Evolutionary conservation across 352 stramenopile species (phyloP).

Genomic region (Aphanomyces invadans): DNA sequence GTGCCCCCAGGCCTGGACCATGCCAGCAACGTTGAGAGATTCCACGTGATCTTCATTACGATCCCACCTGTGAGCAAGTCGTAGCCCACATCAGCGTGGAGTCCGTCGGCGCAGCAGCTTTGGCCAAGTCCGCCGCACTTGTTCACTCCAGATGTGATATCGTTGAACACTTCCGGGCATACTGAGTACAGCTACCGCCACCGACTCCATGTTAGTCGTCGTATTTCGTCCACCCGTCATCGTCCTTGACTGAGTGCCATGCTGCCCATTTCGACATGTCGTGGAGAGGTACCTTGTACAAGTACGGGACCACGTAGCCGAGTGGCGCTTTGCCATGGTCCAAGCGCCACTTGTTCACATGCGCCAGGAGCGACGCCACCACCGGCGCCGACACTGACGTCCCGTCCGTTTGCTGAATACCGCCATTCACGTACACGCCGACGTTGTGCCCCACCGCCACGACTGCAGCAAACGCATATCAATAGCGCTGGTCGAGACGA

Average conservation of each 20-base stretch:
- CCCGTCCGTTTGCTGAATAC: conserved; percentile 48
- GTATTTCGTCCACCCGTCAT: too few species aligned
- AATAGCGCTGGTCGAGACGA: background rate
- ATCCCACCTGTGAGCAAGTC: conserved; percentile 42
- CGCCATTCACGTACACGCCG: conserved; percentile 48
- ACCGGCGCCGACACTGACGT: conserved; percentile 68
- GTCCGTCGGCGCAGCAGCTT: conserved; percentile 43
- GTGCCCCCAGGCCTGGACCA: conserved; percentile 37
- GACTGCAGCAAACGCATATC: conserved; percentile 31
- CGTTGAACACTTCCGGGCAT: conserved; percentile 60
- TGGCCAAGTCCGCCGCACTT: conserved; percentile 41
- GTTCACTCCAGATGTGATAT: conserved; percentile 57
- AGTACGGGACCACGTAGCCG: conserved; percentile 61
- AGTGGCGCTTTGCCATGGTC: conserved; percentile 34
- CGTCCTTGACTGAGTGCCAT: background rate
- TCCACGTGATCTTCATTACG: too few species aligned
- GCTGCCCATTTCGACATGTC: background rate
- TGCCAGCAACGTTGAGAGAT: background rate
- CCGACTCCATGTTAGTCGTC: too few species aligned
- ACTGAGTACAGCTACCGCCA: conserved; percentile 31
- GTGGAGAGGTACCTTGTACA: conserved; percentile 38
- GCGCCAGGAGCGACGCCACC: conserved; percentile 48
- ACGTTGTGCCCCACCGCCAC: conserved; percentile 54
- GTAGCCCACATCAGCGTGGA: conserved; percentile 48
- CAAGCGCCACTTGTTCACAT: conserved; percentile 48